Evolutionary conservation across 805 yeast species (phyloP), one percentile per base, ranked within the genome.

Genomic region (Metschnikowia borealis): DNA sequence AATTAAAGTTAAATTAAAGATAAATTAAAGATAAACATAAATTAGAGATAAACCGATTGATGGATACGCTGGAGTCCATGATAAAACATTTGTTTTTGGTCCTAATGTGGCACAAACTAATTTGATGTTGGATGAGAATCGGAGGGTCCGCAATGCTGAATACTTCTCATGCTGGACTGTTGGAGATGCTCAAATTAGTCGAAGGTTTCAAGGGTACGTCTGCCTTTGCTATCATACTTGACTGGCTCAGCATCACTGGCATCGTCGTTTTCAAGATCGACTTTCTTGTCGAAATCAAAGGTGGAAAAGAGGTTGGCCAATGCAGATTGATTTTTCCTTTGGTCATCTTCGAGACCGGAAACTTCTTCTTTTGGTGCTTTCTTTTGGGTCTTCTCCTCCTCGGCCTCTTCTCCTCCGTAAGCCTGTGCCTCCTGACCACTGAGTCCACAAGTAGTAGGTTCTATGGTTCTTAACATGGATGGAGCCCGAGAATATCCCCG

Each of bases 231-330:
- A 57, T 80, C 87, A 47, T 75, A 60, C 46, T 61, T 77, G 3
- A 73, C 68, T 1, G 62, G 65, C 8, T 68, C 79, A 32, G 64
- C 65, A 20, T 56, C 61, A 23, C 43, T 38, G 47, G 52, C 58
- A 17, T 66, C 74, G 32, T 67, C 75, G 6, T 20, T 31, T 17
- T 69, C 68, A 15, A 75, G 59, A 1, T 67, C 75, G 17, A 78
- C 51, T 3, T 83, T 80, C 57, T 74, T 75, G 42, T 81, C 83
- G 54, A 81, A 81, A 58, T 83, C 78, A 53, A 73, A 78, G 6
- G 64, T 69, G 0, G 64, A 69, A 45, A 85, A 64, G 46, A 85
- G 60, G 5, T 70, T 66, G 3, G 78, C 77, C 32, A 85, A 60
- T 3, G 83, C 71, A 40, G 74, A 71, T 26, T 64, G 70, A 41